Conservation (phyloP, 306 rosid genomes). For the Elaeagnus macrophylla region DNA sequence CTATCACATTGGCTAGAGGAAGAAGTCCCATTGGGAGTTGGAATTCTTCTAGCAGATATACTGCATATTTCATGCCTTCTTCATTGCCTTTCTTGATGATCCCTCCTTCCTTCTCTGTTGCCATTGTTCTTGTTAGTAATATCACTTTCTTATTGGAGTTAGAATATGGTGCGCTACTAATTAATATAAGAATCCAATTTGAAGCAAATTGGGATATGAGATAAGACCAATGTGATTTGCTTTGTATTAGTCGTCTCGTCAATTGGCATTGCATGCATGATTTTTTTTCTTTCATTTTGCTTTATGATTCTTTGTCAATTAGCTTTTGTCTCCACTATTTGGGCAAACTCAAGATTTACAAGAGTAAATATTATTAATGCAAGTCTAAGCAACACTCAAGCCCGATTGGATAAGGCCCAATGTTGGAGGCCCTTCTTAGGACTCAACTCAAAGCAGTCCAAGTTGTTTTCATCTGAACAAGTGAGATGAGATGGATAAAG, state of each 20-base stretch:
- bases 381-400: too few relatives aligned
- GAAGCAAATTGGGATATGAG: neutral
- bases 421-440: too few relatives aligned
- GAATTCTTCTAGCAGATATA: constrained; percentile 51
- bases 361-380: too few relatives aligned
- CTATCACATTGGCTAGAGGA: constrained; percentile 52
- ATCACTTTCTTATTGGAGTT: neutral
- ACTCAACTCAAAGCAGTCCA: too few relatives aligned
- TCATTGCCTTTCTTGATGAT: constrained; percentile 60
- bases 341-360: too few relatives aligned
- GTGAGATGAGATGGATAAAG: too few relatives aligned
- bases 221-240: neutral
- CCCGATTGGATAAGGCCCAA: too few relatives aligned
- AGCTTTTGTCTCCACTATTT: too few relatives aligned
- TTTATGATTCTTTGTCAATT: neutral
- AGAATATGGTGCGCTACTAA: neutral
- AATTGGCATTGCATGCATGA: neutral
- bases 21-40: constrained; percentile 70
- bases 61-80: constrained; percentile 49
- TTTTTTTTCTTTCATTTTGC: neutral
- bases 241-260: neutral
- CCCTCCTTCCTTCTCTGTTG: constrained; percentile 64
- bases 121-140: constrained; percentile 24
- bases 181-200: neutral
- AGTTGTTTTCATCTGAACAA: too few relatives aligned